Evolutionary conservation across 2,329 filamentous ascomycete species (phyloP).

Genomic region (Calonectria multiphialidica): DNA sequence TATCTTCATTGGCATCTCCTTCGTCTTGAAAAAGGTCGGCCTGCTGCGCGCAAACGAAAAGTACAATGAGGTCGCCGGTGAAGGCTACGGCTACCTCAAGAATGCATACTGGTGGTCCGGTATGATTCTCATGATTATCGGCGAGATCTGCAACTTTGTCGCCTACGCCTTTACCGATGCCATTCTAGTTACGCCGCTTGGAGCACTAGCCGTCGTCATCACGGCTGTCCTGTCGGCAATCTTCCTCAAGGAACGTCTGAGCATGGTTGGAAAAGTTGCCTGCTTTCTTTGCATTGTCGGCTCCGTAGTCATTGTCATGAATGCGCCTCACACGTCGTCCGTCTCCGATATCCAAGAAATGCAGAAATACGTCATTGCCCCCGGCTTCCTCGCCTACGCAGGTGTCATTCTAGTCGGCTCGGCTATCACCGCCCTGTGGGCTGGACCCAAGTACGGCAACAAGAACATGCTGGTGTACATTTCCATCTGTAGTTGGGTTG

Average conservation of each 20-base stretch:
- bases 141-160: conserved; percentile 97
- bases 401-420: conserved; percentile 85
- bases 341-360: conserved; percentile 92
- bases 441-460: conserved; percentile 90
- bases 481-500: conserved; percentile 94
- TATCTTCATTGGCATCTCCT: conserved; percentile 92
- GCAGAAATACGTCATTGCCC: conserved; percentile 86
- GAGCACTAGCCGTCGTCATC: conserved; percentile 91
- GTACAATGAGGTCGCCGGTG: conserved; percentile 94
- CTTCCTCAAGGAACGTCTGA: conserved; percentile 94
- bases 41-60: conserved; percentile 93
- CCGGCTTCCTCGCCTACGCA: conserved; percentile 87
- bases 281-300: conserved; percentile 97
- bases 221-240: conserved; percentile 92
- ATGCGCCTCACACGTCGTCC: conserved; percentile 87
- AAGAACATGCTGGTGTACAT: conserved; percentile 98
- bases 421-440: conserved; percentile 80
- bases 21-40: conserved; percentile 95
- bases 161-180: conserved; percentile 98
- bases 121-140: conserved; percentile 97
- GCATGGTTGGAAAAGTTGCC: conserved; percentile 94
- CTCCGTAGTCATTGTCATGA: conserved; percentile 93
- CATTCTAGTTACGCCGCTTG: conserved; percentile 92
- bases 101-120: conserved; percentile 95
- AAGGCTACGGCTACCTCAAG: conserved; percentile 97